These are phyloP conservation scores for Scedosporium apiospermum DNA, from an alignment of 2,329 filamentous ascomycete species.

Conservation along the genomic window DNA sequence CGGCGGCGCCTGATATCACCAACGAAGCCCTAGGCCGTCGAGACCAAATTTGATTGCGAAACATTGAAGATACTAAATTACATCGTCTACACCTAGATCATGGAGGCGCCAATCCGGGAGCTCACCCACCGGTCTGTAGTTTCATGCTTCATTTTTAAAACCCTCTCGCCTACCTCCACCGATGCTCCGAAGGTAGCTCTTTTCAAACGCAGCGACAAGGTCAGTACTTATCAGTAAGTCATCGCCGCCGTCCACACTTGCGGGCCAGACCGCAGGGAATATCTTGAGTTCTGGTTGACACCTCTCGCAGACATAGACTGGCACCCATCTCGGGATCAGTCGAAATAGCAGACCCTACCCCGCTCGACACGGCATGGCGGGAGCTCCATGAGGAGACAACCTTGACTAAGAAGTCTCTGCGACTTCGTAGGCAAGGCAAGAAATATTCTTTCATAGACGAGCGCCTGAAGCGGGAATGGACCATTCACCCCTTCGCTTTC, in stretches of 20 bases:
- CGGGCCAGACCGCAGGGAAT: not conserved
- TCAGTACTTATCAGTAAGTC: slow-evolving; percentile 49
- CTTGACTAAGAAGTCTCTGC: slow-evolving; percentile 35
- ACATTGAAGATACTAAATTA: not conserved
- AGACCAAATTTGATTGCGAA: too few species aligned
- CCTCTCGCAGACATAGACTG: slow-evolving; percentile 36
- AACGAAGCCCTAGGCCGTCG: too few species aligned
- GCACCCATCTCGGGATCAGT: slow-evolving; percentile 55
- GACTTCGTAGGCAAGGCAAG: slow-evolving; percentile 46
- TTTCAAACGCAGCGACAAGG: slow-evolving; percentile 50
- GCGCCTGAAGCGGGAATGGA: slow-evolving; percentile 47
- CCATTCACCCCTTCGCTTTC: slow-evolving; percentile 53
- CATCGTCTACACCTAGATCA: not conserved
- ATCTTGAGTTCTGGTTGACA: not conserved
- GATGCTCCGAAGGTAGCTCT: slow-evolving; percentile 44
- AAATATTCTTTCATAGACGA: slow-evolving; percentile 47
- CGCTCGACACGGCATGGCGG: slow-evolving; percentile 49
- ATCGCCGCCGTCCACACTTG: not conserved
- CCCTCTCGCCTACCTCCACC: slow-evolving; percentile 21
- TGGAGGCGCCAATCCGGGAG: not conserved
- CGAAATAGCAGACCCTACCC: slow-evolving; percentile 39
- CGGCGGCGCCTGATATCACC: too few species aligned
- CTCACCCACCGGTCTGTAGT: slow-evolving; percentile 28
- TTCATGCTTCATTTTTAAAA: slow-evolving; percentile 41
- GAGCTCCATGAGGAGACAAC: slow-evolving; percentile 55